Evolutionary conservation across 2,329 filamentous ascomycete genomes (phyloP).

Genomic region (Ilyonectria mors-panacis): DNA sequence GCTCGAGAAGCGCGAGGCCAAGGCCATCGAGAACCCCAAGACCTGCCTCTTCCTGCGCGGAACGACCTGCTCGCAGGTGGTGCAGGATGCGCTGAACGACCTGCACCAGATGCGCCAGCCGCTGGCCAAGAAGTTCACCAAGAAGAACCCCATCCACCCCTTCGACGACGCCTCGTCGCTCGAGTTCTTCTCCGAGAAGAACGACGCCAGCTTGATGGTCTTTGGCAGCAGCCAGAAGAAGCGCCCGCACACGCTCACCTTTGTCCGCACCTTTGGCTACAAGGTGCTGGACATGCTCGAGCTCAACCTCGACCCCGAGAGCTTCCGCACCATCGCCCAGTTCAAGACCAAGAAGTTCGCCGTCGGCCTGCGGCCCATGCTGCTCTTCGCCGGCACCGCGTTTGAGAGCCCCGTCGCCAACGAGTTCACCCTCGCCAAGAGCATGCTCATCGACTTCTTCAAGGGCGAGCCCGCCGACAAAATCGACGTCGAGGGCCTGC

Average conservation of each 20-base stretch:
- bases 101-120: slow-evolving; percentile 88
- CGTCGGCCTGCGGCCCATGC: slow-evolving; percentile 88
- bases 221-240: slow-evolving; percentile 94
- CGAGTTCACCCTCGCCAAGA: slow-evolving; percentile 89
- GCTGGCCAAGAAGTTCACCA: slow-evolving; percentile 90
- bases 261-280: slow-evolving; percentile 86
- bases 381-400: slow-evolving; percentile 89
- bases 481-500: slow-evolving; percentile 94
- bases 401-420: slow-evolving; percentile 87
- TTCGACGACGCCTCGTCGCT: slow-evolving; percentile 92
- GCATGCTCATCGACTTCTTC: slow-evolving; percentile 91
- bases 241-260: slow-evolving; percentile 89
- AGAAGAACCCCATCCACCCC: slow-evolving; percentile 96
- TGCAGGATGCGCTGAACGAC: slow-evolving; percentile 88
- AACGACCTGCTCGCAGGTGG: slow-evolving; percentile 84
- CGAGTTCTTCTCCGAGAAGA: slow-evolving; percentile 97
- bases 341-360: slow-evolving; percentile 85
- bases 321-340: slow-evolving; percentile 77
- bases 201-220: slow-evolving; percentile 88
- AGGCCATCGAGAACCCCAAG: slow-evolving; percentile 91
- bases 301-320: slow-evolving; percentile 83
- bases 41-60: slow-evolving; percentile 91
- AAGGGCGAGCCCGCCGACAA: slow-evolving; percentile 81
- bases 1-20: slow-evolving; percentile 92
- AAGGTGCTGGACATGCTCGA: slow-evolving; percentile 97